Evolutionary conservation across 2,329 filamentous ascomycete species (phyloP), one percentile per base, ranked within the genome.

Genomic region (Scorias spongiosa): DNA sequence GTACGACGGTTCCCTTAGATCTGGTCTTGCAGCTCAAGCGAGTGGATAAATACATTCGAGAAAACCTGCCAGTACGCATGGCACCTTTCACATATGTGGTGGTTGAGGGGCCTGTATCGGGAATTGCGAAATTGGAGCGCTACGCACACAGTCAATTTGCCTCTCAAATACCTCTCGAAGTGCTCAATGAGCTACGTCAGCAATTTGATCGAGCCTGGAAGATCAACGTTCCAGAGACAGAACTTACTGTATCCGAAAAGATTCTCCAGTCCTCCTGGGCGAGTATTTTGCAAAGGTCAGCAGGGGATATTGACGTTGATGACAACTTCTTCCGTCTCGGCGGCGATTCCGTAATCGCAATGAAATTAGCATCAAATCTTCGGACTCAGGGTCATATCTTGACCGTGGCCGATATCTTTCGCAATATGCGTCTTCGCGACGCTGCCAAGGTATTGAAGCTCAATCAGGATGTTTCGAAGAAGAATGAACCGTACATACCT

Each of bases 261-360:
- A 58, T 57, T 44, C 43, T 62, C 8, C 56, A 57, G 38, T 55
- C 52, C 15, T 49, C 59, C 1, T 57, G 60, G 6, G 57, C 53
- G 39, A 49, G 50, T 0, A 54, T 61, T 2, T 46, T 62, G 39
- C 55, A 54, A 20, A 43, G 60, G 2, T 46, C 53, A 29, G 6
- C 49, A 8, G 56, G 9, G 15, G 15, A 12, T 15, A 36, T 36
- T 12, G 32, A 15, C 11, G 32, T 36, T 5, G 57, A 63, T 37
- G 62, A 64, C 43, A 65, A 59, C 43, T 70, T 71, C 54, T 66
- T 70, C 41, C 57, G 60, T 12, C 53, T 70, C 1, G 68, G 68
- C 11, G 68, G 68, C 14, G 66, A 70, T 42, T 69, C 66, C 0
- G 59, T 70, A 5, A 50, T 58, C 2, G 68, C 67, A 0, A 70